A percentile compares a stretch with the other conserved stretches of the same genome.
Evolutionary conservation across 1,139 yeast genomes (phyloP).

Genomic region (Zygosaccharomyces sapae): DNA sequence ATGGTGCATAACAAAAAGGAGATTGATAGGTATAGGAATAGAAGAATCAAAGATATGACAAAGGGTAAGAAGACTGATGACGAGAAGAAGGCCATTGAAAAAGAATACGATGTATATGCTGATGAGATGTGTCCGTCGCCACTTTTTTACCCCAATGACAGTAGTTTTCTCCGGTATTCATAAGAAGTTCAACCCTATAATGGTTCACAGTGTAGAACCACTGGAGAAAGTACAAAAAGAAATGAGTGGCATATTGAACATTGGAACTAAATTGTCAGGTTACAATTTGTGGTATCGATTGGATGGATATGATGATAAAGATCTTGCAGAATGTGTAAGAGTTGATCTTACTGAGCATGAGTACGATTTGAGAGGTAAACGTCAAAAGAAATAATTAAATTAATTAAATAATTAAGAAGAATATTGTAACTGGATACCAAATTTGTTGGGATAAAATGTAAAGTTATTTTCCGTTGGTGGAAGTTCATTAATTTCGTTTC

Average conservation of each 20-base stretch:
- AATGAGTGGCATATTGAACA: constrained; percentile 59
- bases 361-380: constrained; percentile 39
- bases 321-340: constrained; percentile 39
- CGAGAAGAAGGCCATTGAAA: constrained; percentile 17
- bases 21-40: constrained; percentile 25
- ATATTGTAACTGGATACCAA: constrained; percentile 35
- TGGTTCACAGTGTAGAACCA: constrained; percentile 62
- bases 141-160: constrained; percentile 58
- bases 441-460: constrained; percentile 23
- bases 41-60: constrained; percentile 23
- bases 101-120: constrained; percentile 24
- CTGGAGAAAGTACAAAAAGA: constrained; percentile 50
- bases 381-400: constrained; percentile 33
- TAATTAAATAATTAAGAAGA: constrained; percentile 17
- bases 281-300: constrained; percentile 80
- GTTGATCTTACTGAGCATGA: constrained; percentile 38
- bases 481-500: constrained; percentile 1
- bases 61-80: constrained; percentile 17
- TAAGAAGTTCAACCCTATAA: constrained; percentile 59
- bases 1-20: constrained; percentile 32
- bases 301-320: constrained; percentile 72
- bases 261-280: constrained; percentile 58
- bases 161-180: constrained; percentile 63
- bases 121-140: constrained; percentile 41
- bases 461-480: constrained; percentile 4